These are phyloP conservation scores for Irpex sp. DNA, from an alignment of 1,284 basidiomycete species.

Conservation along the genomic window DNA sequence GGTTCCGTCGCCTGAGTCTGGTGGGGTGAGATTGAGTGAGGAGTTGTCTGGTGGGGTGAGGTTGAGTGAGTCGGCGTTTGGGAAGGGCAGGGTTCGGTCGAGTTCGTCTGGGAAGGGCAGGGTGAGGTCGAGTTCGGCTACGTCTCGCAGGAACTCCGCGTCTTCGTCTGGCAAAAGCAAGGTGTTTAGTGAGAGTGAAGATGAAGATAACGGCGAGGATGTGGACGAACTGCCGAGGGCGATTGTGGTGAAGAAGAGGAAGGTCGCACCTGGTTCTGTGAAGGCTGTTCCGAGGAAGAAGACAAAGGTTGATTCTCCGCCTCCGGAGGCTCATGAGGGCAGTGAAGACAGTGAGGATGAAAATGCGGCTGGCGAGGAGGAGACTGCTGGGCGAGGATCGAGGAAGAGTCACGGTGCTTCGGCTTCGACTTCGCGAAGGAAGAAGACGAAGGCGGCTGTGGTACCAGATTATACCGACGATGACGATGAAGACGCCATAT, in stretches of 20 bases:
- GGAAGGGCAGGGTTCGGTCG: too few relatives aligned
- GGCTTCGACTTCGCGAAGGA: background rate
- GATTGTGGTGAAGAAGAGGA: background rate
- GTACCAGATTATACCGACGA: background rate
- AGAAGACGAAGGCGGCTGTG: background rate
- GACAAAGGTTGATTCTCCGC: background rate
- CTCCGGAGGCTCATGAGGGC: background rate
- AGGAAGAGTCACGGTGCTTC: background rate
- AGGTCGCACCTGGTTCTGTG: background rate
- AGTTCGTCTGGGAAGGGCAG: background rate
- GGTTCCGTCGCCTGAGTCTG: background rate
- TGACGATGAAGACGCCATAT: background rate
- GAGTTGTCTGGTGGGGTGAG: background rate
- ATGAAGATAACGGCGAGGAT: background rate
- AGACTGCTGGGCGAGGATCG: background rate
- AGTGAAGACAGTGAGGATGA: background rate
- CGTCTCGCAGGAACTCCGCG: background rate
- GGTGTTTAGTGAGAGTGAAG: background rate
- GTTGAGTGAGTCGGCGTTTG: background rate
- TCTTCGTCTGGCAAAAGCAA: background rate
- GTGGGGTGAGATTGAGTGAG: background rate
- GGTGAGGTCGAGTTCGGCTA: background rate
- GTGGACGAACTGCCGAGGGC: background rate
- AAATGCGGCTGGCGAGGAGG: background rate
- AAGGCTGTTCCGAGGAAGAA: background rate